Evolutionary conservation across 208 protist species (phyloP).

Genomic region (Acanthamoeba sp.): DNA sequence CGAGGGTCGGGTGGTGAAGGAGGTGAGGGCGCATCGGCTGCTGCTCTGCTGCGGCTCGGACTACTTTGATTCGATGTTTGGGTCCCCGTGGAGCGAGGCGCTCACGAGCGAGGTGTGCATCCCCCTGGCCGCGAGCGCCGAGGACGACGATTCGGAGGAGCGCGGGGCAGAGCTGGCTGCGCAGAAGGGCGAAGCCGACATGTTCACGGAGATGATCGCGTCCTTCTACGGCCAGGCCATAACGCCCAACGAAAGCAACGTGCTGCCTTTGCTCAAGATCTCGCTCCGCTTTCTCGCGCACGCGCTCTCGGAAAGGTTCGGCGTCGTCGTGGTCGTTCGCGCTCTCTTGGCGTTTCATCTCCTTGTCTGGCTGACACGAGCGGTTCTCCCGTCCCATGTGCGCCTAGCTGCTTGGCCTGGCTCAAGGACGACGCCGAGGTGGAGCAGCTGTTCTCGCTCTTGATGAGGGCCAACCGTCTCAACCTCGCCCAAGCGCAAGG

Average conservation of each 20-base stretch:
- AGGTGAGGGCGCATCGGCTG: conserved; percentile 3
- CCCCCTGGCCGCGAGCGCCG: neutral
- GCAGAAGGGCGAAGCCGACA: neutral
- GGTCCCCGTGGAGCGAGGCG: conserved; percentile 9
- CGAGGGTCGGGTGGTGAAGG: neutral
- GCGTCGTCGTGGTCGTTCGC: neutral
- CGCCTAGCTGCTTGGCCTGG: neutral
- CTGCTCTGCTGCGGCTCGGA: neutral
- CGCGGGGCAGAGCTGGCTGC: too few relatives aligned
- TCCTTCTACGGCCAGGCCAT: conserved; percentile 9
- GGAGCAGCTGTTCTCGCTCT: neutral
- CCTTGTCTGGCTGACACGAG: too few relatives aligned
- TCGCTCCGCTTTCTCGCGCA: neutral
- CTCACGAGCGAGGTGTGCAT: neutral
- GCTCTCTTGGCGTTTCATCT: too few relatives aligned
- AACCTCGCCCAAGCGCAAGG: neutral
- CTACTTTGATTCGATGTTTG: conserved; percentile 39
- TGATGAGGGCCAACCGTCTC: neutral
- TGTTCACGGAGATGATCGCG: conserved; percentile 29
- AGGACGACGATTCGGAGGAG: too few relatives aligned
- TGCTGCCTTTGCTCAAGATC: neutral
- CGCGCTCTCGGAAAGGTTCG: neutral
- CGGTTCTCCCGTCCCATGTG: too few relatives aligned
- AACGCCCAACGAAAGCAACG: neutral
- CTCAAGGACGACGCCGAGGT: neutral